These are phyloP conservation scores for Blumeria graminis DNA, from an alignment of 2,329 filamentous ascomycete species.

Conservation along the genomic window DNA sequence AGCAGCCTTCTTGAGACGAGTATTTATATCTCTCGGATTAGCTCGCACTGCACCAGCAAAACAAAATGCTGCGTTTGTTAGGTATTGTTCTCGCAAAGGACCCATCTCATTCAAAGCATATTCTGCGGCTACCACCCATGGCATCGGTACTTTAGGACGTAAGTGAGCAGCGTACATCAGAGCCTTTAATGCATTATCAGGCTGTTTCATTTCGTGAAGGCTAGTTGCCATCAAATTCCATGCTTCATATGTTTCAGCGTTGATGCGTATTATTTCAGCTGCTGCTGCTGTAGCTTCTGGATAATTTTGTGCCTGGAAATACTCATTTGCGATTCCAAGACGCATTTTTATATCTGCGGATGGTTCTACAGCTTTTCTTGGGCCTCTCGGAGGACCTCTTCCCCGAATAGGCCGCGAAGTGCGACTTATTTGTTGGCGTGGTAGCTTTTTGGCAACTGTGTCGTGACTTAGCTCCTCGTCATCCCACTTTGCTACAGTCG, in stretches of 20 bases:
- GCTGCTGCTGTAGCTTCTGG: slow-evolving; percentile 32
- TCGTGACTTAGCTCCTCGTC: background rate
- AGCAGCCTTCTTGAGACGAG: slow-evolving; percentile 33
- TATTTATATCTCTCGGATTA: slow-evolving; percentile 26
- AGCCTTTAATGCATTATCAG: slow-evolving; percentile 31
- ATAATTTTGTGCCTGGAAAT: slow-evolving; percentile 38
- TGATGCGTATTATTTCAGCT: slow-evolving; percentile 41
- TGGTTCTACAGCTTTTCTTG: slow-evolving; percentile 36
- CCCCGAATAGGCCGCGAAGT: background rate
- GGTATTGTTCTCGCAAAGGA: background rate
- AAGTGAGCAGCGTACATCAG: slow-evolving; percentile 38
- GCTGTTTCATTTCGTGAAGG: slow-evolving; percentile 33
- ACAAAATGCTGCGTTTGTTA: slow-evolving; percentile 29
- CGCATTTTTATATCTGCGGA: slow-evolving; percentile 46
- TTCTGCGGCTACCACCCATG: slow-evolving; percentile 25
- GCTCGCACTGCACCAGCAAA: slow-evolving; percentile 34
- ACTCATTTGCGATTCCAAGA: slow-evolving; percentile 40
- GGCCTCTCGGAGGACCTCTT: slow-evolving; percentile 14
- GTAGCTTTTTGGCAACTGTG: background rate
- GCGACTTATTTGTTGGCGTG: slow-evolving; percentile 1
- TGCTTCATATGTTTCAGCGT: slow-evolving; percentile 40
- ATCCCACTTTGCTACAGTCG: background rate
- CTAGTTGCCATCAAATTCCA: slow-evolving; percentile 38
- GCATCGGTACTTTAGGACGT: slow-evolving; percentile 31
- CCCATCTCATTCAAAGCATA: slow-evolving; percentile 3